Percentiles rank a stretch among this genome's conserved stretches.
Evolutionary conservation across 75 land plant species (phyloP).

Genomic region (Cunninghamia lanceolata): DNA sequence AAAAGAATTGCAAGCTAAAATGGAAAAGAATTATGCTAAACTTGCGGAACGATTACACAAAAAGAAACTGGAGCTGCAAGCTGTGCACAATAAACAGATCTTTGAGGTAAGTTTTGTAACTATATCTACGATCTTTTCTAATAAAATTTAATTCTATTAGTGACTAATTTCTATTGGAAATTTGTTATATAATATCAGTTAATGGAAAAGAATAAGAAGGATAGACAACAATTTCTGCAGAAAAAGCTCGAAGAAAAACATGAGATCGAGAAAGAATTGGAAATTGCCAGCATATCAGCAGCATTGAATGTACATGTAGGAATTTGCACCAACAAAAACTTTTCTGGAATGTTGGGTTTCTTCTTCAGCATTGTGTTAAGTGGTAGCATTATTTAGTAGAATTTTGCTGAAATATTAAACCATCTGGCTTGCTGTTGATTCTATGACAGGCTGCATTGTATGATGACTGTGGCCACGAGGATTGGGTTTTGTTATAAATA

Average conservation of each 20-base stretch:
- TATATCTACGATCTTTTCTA: neutral
- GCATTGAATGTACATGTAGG: neutral
- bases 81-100: neutral
- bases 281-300: neutral
- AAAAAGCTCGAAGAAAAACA: neutral
- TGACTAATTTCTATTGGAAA: neutral
- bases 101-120: constrained; percentile 4
- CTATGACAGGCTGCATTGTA: neutral
- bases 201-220: neutral
- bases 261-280: constrained; percentile 8
- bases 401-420: neutral
- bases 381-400: neutral
- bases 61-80: constrained; percentile 7
- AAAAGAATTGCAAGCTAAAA: constrained; percentile 6
- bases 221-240: constrained; percentile 1
- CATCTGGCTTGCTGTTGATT: neutral
- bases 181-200: neutral
- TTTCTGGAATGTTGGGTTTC: neutral
- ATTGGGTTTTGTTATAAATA: neutral
- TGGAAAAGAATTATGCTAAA: constrained; percentile 5
- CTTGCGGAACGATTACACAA: constrained; percentile 5
- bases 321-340: neutral
- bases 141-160: neutral
- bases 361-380: neutral
- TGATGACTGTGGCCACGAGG: constrained; percentile 8